Percentiles rank a stretch among this genome's conserved stretches.
phyloP scores from a whole-genome alignment of 768 basidiomycete genomes.

The Crepidotus variabilis region DNA sequence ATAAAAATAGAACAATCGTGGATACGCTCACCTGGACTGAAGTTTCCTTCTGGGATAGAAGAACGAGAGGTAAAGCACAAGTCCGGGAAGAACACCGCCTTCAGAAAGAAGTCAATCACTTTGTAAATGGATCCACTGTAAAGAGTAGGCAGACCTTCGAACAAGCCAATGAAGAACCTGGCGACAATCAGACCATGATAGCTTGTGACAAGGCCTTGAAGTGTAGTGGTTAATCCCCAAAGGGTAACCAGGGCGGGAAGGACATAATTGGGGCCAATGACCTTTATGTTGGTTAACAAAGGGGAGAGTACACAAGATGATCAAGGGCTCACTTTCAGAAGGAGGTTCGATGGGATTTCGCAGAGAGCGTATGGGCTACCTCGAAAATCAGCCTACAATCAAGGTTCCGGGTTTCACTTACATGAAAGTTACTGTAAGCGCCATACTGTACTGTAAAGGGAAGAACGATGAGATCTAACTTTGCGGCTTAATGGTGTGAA shows the following conservation, averaged over 20 bases:
- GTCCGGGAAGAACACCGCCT: constrained; percentile 53
- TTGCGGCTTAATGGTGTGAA: constrained; percentile 13
- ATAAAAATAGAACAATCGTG: neutral
- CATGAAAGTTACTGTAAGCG: constrained; percentile 33
- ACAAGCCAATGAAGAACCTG: constrained; percentile 44
- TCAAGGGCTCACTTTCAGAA: constrained; percentile 39
- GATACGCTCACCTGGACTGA: constrained; percentile 33
- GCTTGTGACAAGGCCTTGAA: constrained; percentile 51
- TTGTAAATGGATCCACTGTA: too few relatives aligned
- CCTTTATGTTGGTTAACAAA: constrained; percentile 18
- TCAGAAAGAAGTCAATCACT: neutral
- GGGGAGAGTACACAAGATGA: neutral
- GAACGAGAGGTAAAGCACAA: constrained; percentile 49
- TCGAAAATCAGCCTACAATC: neutral
- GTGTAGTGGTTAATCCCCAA: constrained; percentile 59
- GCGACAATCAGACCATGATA: constrained; percentile 38
- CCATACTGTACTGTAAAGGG: constrained; percentile 35
- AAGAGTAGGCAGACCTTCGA: constrained; percentile 28
- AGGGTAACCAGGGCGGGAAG: constrained; percentile 51
- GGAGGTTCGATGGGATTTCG: constrained; percentile 55
- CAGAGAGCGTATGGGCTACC: constrained; percentile 42
- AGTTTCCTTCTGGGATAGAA: constrained; percentile 46
- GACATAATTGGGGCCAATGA: constrained; percentile 50
- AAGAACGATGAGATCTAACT: constrained; percentile 14
- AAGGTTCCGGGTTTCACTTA: neutral